Base-by-base conservation (phyloP, 768 basidiomycete genomes). In the Daedaleopsis nitida region DNA sequence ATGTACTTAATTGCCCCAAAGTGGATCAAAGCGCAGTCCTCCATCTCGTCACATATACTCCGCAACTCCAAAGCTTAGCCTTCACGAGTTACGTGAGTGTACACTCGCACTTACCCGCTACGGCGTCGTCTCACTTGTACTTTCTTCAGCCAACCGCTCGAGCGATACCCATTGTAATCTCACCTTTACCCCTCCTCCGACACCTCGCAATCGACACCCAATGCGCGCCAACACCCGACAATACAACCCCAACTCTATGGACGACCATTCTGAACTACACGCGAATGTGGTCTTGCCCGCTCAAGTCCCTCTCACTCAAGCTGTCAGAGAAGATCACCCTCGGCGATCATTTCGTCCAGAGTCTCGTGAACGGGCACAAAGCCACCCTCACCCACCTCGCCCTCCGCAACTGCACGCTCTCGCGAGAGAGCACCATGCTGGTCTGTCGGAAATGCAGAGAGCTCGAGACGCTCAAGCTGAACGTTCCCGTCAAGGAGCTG, bases 1-100 rank as follows among this genome's bases (percentile, higher is more conserved):
- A 91, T 70, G 70, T 91, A 27, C 69, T 89, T 32, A 78, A 77
- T 5, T 91, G 90, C 69, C 71, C 80, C 7, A 83, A 83, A 59
- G 69, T 88, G 37, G 79, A 84, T 47, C 86, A 91, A 64, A 57
- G 69, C 10, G 65, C 71, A 37, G 73, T 89, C 8, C 75, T 91
- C 35, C 74, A 73, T 16, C 72, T 81, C 21, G 71, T 81, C 12
- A 59, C 69, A 7, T 62, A 83, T 51, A 84, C 83, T 0, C 88
- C 88, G 0, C 67, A 75, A 7, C 77, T 92, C 12, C 82, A 84
- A 64, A 85, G 79, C 58, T 75, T 92, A 0, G 85, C 88, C 1
- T 75, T 91, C 32, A 85, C 86, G 16, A 78, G 81, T 47, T 80
- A 81, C 59, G 88, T 90, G 58, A 60, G 85, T 72, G 12, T 12